A percentile compares a stretch with the other conserved stretches of the same genome.
Evolutionary conservation across 2,329 filamentous ascomycete genomes (phyloP).

Genomic region (Alternaria ventricosa): DNA sequence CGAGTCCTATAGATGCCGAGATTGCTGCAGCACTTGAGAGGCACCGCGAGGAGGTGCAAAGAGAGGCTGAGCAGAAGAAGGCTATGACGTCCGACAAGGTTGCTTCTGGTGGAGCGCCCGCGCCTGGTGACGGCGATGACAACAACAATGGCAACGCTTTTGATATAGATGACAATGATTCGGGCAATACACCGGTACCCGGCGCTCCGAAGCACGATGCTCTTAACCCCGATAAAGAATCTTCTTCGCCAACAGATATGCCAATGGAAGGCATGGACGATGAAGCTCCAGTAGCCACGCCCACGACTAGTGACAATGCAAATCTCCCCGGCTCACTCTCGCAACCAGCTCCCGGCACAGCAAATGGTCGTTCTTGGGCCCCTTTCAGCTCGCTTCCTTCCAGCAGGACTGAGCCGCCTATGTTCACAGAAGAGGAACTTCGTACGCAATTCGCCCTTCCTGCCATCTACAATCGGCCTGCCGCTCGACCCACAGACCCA

Average conservation of each 20-base stretch:
- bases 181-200: background rate
- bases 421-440: background rate
- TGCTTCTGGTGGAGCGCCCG: background rate
- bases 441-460: background rate
- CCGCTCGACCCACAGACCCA: background rate
- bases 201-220: background rate
- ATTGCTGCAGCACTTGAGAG: background rate
- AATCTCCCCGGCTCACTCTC: background rate
- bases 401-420: background rate
- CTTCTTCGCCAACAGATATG: background rate
- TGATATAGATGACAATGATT: too few relatives aligned
- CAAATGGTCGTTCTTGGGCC: background rate
- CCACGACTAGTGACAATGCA: fast-evolving
- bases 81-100: background rate
- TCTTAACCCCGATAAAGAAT: background rate
- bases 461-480: background rate
- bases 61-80: background rate
- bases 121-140: background rate
- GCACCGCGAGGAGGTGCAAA: background rate
- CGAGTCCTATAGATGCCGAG: background rate
- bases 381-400: background rate
- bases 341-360: background rate
- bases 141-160: background rate
- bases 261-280: background rate
- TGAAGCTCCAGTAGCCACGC: background rate